These are phyloP conservation scores for Candida cerambycidarum DNA, from an alignment of 805 yeast genomes.

Conservation along the genomic window DNA sequence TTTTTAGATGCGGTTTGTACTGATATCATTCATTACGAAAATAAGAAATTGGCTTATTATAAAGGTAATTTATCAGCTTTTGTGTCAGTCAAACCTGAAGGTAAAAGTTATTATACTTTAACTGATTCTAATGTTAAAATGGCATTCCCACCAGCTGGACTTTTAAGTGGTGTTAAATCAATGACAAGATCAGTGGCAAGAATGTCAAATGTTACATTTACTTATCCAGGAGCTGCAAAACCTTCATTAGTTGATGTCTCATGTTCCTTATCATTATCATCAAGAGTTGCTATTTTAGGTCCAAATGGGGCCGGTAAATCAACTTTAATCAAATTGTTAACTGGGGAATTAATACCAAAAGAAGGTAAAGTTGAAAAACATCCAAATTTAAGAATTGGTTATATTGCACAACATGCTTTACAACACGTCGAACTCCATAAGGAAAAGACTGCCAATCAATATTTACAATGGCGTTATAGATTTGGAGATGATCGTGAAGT, in stretches of 20 bases:
- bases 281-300: constrained; percentile 94
- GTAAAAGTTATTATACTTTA: constrained; percentile 91
- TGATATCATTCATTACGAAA: constrained; percentile 94
- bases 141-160: constrained; percentile 99
- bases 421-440: constrained; percentile 97
- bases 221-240: constrained; percentile 86
- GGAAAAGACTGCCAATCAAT: constrained; percentile 97
- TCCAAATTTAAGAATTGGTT: constrained; percentile 96
- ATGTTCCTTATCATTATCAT: constrained; percentile 90
- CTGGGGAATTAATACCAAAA: constrained; percentile 87
- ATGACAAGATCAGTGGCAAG: constrained; percentile 92
- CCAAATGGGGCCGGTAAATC: constrained; percentile 99
- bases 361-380: constrained; percentile 94
- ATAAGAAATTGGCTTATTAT: constrained; percentile 90
- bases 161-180: constrained; percentile 94
- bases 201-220: constrained; percentile 78
- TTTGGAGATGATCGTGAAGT: constrained; percentile 99
- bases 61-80: constrained; percentile 94
- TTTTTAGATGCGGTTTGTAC: constrained; percentile 95
- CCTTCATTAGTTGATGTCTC: constrained; percentile 80
- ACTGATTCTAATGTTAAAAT: constrained; percentile 91
- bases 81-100: constrained; percentile 92
- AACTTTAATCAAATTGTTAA: constrained; percentile 86
- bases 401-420: constrained; percentile 97
- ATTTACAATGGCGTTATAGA: constrained; percentile 96